phyloP scores from a whole-genome alignment of 352 stramenopile genomes.

The Pythium dissimile region DNA sequence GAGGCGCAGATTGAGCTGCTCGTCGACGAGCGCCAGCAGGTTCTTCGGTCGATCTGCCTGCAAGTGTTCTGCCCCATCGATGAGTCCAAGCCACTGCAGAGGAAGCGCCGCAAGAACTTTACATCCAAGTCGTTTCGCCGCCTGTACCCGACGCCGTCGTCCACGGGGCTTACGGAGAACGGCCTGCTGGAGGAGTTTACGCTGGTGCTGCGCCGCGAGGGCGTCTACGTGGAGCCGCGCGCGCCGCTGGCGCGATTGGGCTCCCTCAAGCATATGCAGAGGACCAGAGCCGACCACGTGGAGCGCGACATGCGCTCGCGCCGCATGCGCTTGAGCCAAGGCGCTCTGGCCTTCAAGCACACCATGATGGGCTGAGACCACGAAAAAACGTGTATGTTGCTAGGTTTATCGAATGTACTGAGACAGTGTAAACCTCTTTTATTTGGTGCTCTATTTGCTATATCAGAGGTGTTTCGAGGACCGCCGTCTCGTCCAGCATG shows the following conservation, averaged over 20 bases:
- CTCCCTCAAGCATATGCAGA: constrained; percentile 48
- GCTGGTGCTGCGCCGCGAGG: constrained; percentile 41
- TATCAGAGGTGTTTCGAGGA: constrained; percentile 2
- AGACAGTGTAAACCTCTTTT: background rate
- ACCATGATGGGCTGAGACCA: background rate
- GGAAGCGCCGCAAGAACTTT: constrained; percentile 17
- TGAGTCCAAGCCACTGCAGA: constrained; percentile 42
- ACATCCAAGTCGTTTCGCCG: constrained; percentile 28
- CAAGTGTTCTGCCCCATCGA: constrained; percentile 55
- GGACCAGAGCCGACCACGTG: constrained; percentile 11
- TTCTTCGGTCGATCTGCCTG: constrained; percentile 58
- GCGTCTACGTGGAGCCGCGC: constrained; percentile 56
- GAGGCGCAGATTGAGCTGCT: constrained; percentile 83
- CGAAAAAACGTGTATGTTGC: background rate
- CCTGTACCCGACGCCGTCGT: constrained; percentile 44
- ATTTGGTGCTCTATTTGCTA: background rate
- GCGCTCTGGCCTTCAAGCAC: background rate
- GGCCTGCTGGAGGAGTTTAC: constrained; percentile 65
- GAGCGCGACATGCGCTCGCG: constrained; percentile 22
- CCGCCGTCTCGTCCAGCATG: background rate
- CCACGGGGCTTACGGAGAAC: constrained; percentile 45
- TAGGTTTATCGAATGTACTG: constrained; percentile 1
- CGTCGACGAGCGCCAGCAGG: constrained; percentile 55
- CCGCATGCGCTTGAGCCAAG: constrained; percentile 17
- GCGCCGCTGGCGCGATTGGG: constrained; percentile 53